phyloP scores from a whole-genome alignment of 1,284 basidiomycete species.

The Schizophyllum amplum region DNA sequence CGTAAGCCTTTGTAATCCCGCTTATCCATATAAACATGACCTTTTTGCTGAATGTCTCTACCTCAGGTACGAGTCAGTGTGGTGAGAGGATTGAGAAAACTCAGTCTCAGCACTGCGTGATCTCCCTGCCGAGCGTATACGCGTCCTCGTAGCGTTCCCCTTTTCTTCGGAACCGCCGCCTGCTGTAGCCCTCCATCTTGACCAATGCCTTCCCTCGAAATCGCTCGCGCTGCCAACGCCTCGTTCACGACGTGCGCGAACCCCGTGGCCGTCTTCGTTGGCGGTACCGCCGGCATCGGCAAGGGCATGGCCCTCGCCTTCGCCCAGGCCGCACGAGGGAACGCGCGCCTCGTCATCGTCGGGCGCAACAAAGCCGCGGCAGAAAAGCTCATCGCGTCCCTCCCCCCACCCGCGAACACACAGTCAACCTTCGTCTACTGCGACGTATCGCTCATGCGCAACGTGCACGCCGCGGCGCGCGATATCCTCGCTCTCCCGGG shows the following conservation, averaged over 20 bases:
- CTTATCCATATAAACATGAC: no score
- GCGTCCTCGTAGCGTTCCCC: no score
- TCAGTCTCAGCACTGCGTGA: no score
- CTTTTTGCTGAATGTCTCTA: no score
- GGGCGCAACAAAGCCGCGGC: conserved; percentile 26
- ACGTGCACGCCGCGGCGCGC: conserved; percentile 12
- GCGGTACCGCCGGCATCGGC: conserved; percentile 30
- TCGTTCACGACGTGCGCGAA: conserved; percentile 9
- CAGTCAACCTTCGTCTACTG: conserved; percentile 15
- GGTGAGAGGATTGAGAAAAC: no score
- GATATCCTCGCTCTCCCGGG: conserved; percentile 2
- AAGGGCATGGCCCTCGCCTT: conserved; percentile 22
- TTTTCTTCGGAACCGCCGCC: no score
- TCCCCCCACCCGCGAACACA: neutral
- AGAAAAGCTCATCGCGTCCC: conserved; percentile 24
- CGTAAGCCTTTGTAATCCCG: no score
- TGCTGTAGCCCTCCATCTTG: no score
- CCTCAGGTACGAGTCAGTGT: no score
- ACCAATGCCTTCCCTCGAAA: conserved; percentile 2
- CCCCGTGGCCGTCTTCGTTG: conserved; percentile 29
- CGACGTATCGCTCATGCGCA: conserved; percentile 19
- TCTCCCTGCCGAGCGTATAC: no score
- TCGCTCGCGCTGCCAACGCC: conserved; percentile 10
- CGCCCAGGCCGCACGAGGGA: conserved; percentile 20
- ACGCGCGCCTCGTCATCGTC: conserved; percentile 24